Evolutionary conservation across 768 basidiomycete genomes (phyloP).

Genomic region (Russula ochroleuca): DNA sequence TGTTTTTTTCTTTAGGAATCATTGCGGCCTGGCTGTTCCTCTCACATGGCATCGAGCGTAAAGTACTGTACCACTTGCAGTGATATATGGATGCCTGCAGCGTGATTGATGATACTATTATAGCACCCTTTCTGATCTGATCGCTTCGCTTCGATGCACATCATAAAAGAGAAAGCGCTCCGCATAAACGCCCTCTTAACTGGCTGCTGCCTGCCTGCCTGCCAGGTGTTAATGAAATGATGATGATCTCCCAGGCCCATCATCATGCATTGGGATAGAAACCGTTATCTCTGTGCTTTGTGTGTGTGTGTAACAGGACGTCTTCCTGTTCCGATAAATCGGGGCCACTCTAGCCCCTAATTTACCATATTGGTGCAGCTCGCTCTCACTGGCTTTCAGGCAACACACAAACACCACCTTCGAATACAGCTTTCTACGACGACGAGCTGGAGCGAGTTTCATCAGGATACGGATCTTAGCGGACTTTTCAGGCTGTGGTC

Average conservation of each 20-base stretch:
- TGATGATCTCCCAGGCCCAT: background rate
- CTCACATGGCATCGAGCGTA: background rate
- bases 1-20: background rate
- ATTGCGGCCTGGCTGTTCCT: background rate
- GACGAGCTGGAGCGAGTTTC: no score
- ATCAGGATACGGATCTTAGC: no score
- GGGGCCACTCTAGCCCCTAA: background rate
- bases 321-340: no score
- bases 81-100: background rate
- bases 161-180: background rate
- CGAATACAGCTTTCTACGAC: no score
- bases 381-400: no score
- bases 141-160: background rate
- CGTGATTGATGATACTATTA: background rate
- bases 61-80: background rate
- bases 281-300: no score
- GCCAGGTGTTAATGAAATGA: background rate
- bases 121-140: constrained; percentile 1
- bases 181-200: background rate
- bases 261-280: no score
- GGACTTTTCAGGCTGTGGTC: no score
- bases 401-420: no score
- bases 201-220: background rate
- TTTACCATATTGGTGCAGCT: background rate
- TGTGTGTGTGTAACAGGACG: no score